These are phyloP conservation scores for Mycena maculata DNA, from an alignment of 768 basidiomycete species.

Conservation along the genomic window DNA sequence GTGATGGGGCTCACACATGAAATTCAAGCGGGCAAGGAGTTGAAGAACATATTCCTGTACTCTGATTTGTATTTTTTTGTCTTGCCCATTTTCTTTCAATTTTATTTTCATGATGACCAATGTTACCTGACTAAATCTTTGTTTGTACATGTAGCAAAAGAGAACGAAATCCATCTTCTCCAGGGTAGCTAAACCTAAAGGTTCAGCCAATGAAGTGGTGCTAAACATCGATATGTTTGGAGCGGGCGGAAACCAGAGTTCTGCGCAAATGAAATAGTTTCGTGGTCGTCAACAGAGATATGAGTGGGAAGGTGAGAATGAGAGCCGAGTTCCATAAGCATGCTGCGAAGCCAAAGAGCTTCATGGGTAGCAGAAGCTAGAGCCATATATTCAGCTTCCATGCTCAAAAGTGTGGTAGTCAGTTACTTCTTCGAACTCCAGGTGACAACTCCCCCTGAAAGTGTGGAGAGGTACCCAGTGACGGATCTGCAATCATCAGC, in stretches of 20 bases:
- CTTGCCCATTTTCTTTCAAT: too few relatives aligned
- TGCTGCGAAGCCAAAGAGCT: conserved; percentile 10
- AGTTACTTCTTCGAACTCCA: conserved; percentile 11
- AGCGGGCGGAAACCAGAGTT: conserved; percentile 12
- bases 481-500: conserved; percentile 9
- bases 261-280: background rate
- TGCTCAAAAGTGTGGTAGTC: background rate
- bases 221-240: conserved; percentile 6
- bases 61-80: too few relatives aligned
- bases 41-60: too few relatives aligned
- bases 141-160: too few relatives aligned
- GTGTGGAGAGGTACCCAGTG: conserved; percentile 6
- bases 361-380: background rate
- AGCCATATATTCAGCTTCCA: conserved; percentile 11
- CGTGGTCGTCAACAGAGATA: conserved; percentile 4
- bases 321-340: conserved; percentile 1
- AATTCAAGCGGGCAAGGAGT: too few relatives aligned
- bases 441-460: background rate
- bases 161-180: too few relatives aligned
- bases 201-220: too few relatives aligned
- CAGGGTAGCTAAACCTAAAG: too few relatives aligned
- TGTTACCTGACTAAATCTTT: too few relatives aligned
- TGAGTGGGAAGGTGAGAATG: background rate
- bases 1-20: too few relatives aligned
- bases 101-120: too few relatives aligned